Conservation (phyloP, 2,329 filamentous ascomycete genomes). For the Colletotrichum sojae region DNA sequence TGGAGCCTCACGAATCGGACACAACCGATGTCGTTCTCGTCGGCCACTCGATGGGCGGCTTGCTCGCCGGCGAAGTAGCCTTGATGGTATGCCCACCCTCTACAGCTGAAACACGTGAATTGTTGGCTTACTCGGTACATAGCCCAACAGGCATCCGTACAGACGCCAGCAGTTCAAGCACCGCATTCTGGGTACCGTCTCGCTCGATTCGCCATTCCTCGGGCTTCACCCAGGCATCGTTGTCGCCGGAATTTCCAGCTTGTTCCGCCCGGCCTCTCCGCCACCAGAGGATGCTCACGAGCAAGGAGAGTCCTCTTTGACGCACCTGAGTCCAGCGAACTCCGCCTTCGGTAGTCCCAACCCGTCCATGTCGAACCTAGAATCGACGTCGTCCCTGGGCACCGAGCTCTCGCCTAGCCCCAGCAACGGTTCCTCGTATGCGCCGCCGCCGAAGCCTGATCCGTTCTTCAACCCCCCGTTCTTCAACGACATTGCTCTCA, state of each 20-base stretch:
- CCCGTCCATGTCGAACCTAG: constrained; percentile 45
- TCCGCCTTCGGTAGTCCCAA: constrained; percentile 43
- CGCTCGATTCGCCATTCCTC: constrained; percentile 88
- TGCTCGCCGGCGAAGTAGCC: constrained; percentile 84
- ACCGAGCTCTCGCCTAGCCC: constrained; percentile 40
- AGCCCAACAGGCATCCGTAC: constrained; percentile 54
- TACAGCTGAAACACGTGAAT: not conserved
- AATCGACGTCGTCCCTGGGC: constrained; percentile 43
- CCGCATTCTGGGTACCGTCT: constrained; percentile 83
- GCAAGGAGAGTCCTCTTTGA: constrained; percentile 27
- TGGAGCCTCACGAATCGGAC: constrained; percentile 80
- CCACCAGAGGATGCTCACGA: constrained; percentile 45
- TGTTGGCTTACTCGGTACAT: constrained; percentile 19
- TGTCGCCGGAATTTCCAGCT: constrained; percentile 82
- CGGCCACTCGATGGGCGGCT: constrained; percentile 91
- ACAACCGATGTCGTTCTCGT: constrained; percentile 85
- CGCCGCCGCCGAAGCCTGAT: constrained; percentile 52
- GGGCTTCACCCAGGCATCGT: constrained; percentile 92
- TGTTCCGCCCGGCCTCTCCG: constrained; percentile 71
- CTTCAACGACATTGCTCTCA: constrained; percentile 79
- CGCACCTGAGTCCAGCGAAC: constrained; percentile 33
- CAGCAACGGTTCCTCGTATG: constrained; percentile 33
- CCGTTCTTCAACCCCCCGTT: constrained; percentile 84
- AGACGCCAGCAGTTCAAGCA: constrained; percentile 71
- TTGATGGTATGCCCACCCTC: constrained; percentile 66